Base-by-base conservation (phyloP, 1,284 basidiomycete species). In the Abortiporus biennis region DNA sequence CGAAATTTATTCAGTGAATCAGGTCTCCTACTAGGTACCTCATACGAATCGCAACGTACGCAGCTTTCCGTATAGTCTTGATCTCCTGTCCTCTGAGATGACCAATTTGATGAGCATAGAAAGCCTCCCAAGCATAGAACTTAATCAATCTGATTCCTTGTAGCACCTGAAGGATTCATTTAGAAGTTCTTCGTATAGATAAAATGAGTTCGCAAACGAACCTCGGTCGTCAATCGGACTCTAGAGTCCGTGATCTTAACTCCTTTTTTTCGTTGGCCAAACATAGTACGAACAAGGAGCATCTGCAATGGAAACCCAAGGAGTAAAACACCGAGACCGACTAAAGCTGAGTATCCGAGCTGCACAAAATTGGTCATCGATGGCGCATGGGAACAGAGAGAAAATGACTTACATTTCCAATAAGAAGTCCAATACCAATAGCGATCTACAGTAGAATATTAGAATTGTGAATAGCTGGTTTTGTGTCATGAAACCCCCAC, bases 211-310 rank as follows among this genome's bases (percentile, higher is more conserved):
- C 11, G 16, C 16, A 5, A 25, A 47, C 51, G 17, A 16, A 75
- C 68, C 61, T 86, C 83, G 5, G 72, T 78, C 0, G 75, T 75
- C 21, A 85, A 65, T n/a, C 80, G 66, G 4, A 82, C 74, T 11
- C 85, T 72, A 42, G 74, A 71, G 55, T 92, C 89, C 1, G 87
- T 90, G 52, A 84, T 74, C 40, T 74, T 68, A 48, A 88, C 80
- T 22, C 80, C 83, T 50, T 78, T 78, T 46, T 67, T 66, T 13
- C 84, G 76, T 49, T 81, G 72, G 3, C 47, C 57, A 54, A 88
- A 80, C 72, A 92, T 78, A 32, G 72, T 63, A 43, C 63, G 63
- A 50, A 90, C 82, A 22, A 83, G 72, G 30, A 78, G 48, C 12
- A 71, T 60, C 62, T 88, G 83, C 3, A 85, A 44, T 0, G 85